A percentile compares a stretch with the other conserved stretches of the same genome.
These are phyloP conservation scores for Pseudocercospora fijiensis DNA, from an alignment of 2,329 filamentous ascomycete species.

Conservation along the genomic window DNA sequence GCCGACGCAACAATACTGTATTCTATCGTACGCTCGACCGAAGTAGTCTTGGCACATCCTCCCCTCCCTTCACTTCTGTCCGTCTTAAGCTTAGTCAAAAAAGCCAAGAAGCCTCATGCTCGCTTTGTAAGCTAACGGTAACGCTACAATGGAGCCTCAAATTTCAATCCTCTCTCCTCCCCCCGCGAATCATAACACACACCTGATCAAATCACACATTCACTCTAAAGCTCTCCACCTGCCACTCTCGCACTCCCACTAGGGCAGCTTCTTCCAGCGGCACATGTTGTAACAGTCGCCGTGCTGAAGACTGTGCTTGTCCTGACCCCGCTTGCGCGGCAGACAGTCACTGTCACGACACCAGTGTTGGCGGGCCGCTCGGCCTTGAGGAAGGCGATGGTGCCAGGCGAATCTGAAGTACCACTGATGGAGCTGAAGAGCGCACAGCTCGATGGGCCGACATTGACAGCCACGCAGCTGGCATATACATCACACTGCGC, in stretches of 20 bases:
- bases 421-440: constrained; percentile 1
- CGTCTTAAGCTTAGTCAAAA: not conserved
- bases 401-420: constrained; percentile 1
- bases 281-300: constrained; percentile 6
- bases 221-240: not conserved
- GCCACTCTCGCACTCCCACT: not conserved
- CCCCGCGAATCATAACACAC: not conserved
- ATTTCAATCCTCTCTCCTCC: not conserved
- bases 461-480: constrained; percentile 1
- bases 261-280: not conserved
- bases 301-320: constrained; percentile 7
- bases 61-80: not conserved
- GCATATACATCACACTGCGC: not conserved
- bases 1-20: not conserved
- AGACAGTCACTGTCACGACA: constrained; percentile 6
- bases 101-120: not conserved
- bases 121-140: not conserved
- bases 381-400: constrained; percentile 3
- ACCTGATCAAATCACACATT: not conserved
- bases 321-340: not conserved
- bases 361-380: not conserved
- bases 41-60: not conserved
- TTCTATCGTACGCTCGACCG: not conserved
- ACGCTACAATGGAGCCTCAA: not conserved
- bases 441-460: not conserved